A percentile compares a stretch with the other conserved stretches of the same genome.
These are phyloP conservation scores for Neurospora sp. DNA, from an alignment of 2,329 filamentous ascomycete genomes.

Conservation along the genomic window DNA sequence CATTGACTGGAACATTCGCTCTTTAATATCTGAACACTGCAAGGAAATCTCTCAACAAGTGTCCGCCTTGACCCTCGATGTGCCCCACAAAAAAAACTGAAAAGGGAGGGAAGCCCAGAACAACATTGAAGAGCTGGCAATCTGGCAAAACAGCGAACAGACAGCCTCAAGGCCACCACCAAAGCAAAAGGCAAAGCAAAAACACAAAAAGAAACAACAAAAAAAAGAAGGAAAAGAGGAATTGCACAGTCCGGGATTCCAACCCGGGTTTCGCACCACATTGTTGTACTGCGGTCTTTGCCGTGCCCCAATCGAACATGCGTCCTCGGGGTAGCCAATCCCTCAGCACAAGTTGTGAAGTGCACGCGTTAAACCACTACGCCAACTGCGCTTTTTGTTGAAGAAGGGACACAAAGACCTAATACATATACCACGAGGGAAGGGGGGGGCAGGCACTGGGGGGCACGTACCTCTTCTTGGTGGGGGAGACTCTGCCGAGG, in stretches of 20 bases:
- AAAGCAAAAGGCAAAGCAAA: background rate
- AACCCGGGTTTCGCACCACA: background rate
- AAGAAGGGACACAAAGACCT: background rate
- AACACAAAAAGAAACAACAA: background rate
- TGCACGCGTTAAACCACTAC: background rate
- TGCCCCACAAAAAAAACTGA: background rate
- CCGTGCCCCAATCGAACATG: background rate
- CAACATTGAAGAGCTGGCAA: background rate
- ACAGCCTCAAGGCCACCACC: background rate
- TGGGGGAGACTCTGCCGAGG: background rate
- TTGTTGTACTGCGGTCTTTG: background rate
- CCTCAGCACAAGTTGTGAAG: background rate
- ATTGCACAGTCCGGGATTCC: background rate
- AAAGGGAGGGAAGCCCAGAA: background rate
- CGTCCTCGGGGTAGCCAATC: background rate
- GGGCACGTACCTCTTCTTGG: background rate
- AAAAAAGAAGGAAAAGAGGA: background rate
- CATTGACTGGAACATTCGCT: background rate
- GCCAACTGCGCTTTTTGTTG: background rate
- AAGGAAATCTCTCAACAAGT: too few species aligned
- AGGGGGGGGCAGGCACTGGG: background rate
- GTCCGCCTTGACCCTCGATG: background rate
- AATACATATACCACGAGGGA: background rate
- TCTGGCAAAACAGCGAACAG: background rate
- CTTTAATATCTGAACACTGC: background rate